phyloP scores from a whole-genome alignment of 2,329 filamentous ascomycete species.

The Aspergillus flavus region DNA sequence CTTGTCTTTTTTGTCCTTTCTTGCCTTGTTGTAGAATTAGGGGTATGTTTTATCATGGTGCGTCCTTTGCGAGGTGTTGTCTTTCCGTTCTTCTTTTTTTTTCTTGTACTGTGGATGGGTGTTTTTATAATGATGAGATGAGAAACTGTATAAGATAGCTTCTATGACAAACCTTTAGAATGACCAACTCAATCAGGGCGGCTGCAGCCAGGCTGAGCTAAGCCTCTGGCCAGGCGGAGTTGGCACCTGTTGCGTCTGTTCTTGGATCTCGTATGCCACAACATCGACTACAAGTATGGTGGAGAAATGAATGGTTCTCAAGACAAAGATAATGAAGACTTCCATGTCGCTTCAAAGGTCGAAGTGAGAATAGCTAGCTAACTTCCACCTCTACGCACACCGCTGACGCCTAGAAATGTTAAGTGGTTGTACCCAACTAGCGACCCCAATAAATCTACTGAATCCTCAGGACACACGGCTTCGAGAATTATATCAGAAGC shows the following conservation, averaged over 20 bases:
- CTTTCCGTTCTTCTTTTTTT: not conserved
- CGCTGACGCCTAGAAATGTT: not conserved
- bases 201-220: not conserved
- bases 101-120: not conserved
- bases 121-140: slow-evolving; percentile 1
- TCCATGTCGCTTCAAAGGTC: not conserved
- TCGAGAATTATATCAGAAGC: no score
- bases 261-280: not conserved
- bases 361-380: not conserved
- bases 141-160: not conserved
- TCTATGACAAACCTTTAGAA: not conserved
- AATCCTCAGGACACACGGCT: no score
- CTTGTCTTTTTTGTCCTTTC: slow-evolving; percentile 8
- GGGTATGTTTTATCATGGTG: not conserved
- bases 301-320: not conserved
- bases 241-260: not conserved
- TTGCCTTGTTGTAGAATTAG: not conserved
- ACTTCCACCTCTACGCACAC: not conserved
- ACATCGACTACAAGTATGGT: not conserved
- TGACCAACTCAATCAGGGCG: not conserved
- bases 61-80: not conserved
- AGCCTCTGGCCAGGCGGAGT: not conserved
- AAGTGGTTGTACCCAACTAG: not conserved
- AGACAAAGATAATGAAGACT: not conserved
- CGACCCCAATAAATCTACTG: no score